Evolutionary conservation across 1,284 basidiomycete species (phyloP), one percentile per base, ranked within the genome.

Genomic region (Wolfiporia cocos): DNA sequence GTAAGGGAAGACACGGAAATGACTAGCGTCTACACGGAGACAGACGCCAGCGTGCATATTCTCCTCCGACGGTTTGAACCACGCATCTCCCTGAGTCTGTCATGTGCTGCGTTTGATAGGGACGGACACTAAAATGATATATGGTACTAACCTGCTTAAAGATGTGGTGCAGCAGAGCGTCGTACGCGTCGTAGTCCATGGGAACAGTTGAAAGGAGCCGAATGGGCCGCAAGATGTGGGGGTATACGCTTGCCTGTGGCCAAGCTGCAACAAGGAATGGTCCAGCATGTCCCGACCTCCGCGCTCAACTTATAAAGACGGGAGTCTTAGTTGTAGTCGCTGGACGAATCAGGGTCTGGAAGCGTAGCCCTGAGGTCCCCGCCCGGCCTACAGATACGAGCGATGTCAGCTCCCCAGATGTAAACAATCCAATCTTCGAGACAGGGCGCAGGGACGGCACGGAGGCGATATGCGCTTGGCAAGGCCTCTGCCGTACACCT

Each of bases 51-150:
- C 76, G 41, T 78, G 73, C 33, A 83, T 62, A 58, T 81, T 81
- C 61, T 85, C 81, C 52, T 82, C 77, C 4, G 79, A 74, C 7
- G 81, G 81, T 57, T 84, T 84, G 64, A 85, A 85, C 82, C 82
- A 86, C 7, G 80, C 76, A 50, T 83, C 80, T 3, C 76, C 75
- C 58, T 83, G 79, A 0, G 82, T 84, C 75, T 82, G 44, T 7
- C 43, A 12, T 35, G 15, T 7, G 30, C 39, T n/a, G 19, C 34
- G 34, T 22, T 19, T 36, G 29, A 37, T 32, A 29, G 23, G n/a
- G 15, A 21, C 7, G 15, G 28, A 12, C 12, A 40, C 2, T 7
- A 31, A 36, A 37, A 5, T 3, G 21, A 38, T 42, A 11, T 10
- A 42, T 36, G 62, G 62, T 51, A 49, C 56, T 14, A 30, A 68